These are phyloP conservation scores for Staphylotrichum longicolle DNA, from an alignment of 495 filamentous ascomycete genomes.

Conservation along the genomic window DNA sequence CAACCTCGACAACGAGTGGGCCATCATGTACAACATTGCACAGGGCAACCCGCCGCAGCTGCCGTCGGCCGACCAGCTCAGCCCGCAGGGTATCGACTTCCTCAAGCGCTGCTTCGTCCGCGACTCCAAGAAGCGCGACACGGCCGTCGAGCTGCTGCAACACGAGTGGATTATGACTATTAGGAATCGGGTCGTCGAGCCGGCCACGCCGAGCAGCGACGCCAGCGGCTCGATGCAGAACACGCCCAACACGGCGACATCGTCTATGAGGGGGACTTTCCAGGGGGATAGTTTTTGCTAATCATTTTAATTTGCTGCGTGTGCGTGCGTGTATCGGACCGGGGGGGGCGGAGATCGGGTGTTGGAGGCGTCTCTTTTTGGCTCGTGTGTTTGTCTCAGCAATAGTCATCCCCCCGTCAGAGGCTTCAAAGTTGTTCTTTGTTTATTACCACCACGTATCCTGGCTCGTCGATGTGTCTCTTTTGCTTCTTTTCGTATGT, in stretches of 20 bases:
- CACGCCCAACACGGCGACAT: conserved; percentile 29
- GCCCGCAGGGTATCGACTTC: conserved; percentile 81
- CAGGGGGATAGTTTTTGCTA: conserved; percentile 20
- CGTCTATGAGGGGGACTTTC: conserved; percentile 16
- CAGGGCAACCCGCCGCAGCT: conserved; percentile 89
- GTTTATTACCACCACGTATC: too few relatives aligned
- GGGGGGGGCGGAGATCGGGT: not conserved
- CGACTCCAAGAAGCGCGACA: conserved; percentile 74
- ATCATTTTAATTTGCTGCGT: not conserved
- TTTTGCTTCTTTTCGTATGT: too few relatives aligned
- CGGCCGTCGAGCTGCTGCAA: conserved; percentile 85
- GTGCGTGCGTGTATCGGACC: too few relatives aligned
- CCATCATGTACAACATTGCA: conserved; percentile 99
- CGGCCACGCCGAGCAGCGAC: conserved; percentile 52
- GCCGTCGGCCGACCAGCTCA: conserved; percentile 78
- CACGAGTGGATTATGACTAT: conserved; percentile 89
- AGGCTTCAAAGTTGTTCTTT: too few relatives aligned
- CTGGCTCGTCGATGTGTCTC: too few relatives aligned
- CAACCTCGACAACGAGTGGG: conserved; percentile 98
- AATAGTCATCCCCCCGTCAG: too few relatives aligned
- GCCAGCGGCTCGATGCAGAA: conserved; percentile 41
- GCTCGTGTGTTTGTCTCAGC: too few relatives aligned
- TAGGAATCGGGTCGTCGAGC: conserved; percentile 54
- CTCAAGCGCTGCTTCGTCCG: conserved; percentile 81
- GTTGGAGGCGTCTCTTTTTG: not conserved